Percentiles rank a stretch among this genome's conserved stretches.
These are phyloP conservation scores for Rhodotorula sp. DNA, from an alignment of 1,284 basidiomycete genomes.

Conservation along the genomic window DNA sequence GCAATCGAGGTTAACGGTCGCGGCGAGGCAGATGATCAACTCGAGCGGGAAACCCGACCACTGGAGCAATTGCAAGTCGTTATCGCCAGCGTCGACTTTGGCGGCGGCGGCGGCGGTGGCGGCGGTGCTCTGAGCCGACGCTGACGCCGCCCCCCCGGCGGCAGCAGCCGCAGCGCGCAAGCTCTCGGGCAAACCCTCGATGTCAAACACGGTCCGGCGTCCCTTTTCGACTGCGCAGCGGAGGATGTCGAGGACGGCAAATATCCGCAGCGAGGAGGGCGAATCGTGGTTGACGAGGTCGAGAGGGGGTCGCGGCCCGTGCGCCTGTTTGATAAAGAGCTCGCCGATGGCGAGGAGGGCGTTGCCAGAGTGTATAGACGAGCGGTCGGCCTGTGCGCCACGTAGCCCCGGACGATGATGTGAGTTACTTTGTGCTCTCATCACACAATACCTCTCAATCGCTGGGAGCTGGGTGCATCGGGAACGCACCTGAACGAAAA, in stretches of 20 bases:
- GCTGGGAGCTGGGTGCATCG: background rate
- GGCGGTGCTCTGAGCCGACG: background rate
- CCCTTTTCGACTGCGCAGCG: background rate
- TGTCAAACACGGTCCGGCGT: conserved; percentile 1
- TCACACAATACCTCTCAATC: background rate
- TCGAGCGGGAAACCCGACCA: conserved; percentile 1
- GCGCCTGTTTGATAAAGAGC: conserved; percentile 3
- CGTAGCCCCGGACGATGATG: background rate
- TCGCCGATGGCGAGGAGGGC: conserved; percentile 7
- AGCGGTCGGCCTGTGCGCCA: background rate
- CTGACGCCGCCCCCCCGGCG: background rate
- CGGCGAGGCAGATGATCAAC: background rate
- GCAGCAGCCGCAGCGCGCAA: background rate
- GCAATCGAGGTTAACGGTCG: conserved; percentile 1
- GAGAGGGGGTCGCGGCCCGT: background rate
- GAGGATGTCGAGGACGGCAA: conserved; percentile 6
- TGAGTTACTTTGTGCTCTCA: background rate
- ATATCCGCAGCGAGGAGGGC: background rate
- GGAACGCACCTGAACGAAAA: background rate
- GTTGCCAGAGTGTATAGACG: background rate
- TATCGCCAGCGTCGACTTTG: background rate
- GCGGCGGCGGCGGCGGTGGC: background rate
- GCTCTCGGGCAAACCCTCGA: background rate
- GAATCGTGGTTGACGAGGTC: conserved; percentile 3
- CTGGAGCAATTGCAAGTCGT: background rate